Base-by-base conservation (phyloP, 208 protist genomes). In the Leishmania turanica region DNA sequence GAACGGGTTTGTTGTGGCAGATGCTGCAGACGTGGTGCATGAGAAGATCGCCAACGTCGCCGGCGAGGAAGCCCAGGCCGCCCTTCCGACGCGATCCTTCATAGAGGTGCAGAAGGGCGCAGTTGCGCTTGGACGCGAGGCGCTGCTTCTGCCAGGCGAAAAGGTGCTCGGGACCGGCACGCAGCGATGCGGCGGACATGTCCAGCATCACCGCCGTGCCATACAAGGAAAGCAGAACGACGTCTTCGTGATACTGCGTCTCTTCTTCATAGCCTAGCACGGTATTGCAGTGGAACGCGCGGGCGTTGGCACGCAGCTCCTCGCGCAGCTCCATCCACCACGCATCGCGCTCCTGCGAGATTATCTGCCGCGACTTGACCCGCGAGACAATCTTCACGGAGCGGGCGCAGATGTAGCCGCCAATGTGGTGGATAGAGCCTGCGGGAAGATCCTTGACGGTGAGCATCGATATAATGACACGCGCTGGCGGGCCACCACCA, bases 241-340 rank as follows among this genome's bases (percentile, higher is more conserved):
- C 90, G 80, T 98, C 93, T 74, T 97, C 94, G 77, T 94, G 85
- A 80, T 95, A 96, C 75, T 95, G 86, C 42, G 92, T 90, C 68
- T 92, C 86, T 81, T 98, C 96, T 75, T 96, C 90, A 85, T 98
- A 98, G 65, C 94, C 95, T 8, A 98, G 81, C 49, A 98, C 91
- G 2, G 92, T 93, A 79, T 97, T 97, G 84, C 96, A 98, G 85
- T 96, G 87, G 71, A 98, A 95, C 27, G 91, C 90, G 53, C 92
- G 89, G 31, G 95, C 94, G 84, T 98, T 97, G 37, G 92, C 89
- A 45, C 90, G 91, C 21, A 98, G 90, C 86, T 98, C 95, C 80
- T 98, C 90, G 45, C 96, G 90, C 82, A 98, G 82, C 85, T 98
- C 95, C 90, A 96, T 96, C 95, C 96, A 98, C 95, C 96, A 98